A percentile compares a stretch with the other conserved stretches of the same genome.
Evolutionary conservation across 257 asterid genomes (phyloP).

Genomic region (Solanum arcanum): DNA sequence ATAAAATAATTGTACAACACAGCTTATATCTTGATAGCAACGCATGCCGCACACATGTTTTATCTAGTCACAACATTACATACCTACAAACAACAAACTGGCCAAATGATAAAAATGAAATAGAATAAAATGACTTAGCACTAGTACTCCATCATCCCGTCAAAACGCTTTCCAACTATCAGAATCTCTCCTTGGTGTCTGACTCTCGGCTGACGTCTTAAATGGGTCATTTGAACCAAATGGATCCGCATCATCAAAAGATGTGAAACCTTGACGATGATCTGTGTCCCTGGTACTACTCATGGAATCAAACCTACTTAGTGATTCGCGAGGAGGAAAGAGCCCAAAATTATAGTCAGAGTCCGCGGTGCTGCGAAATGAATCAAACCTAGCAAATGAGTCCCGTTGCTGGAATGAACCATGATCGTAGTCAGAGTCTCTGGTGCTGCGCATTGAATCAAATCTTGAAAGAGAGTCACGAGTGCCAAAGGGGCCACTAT

Average conservation of each 20-base stretch:
- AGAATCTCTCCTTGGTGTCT: constrained; percentile 59
- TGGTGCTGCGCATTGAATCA: constrained; percentile 51
- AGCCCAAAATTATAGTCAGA: constrained; percentile 53
- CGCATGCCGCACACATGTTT: not conserved
- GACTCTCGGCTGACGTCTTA: constrained; percentile 48
- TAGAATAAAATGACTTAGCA: not conserved
- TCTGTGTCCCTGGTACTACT: constrained; percentile 56
- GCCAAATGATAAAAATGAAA: not conserved
- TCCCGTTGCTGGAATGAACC: constrained; percentile 46
- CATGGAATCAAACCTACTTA: constrained; percentile 54
- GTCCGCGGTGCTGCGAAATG: constrained; percentile 58
- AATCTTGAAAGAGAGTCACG: constrained; percentile 64
- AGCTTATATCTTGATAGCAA: not conserved
- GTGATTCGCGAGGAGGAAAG: constrained; percentile 19
- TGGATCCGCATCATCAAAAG: constrained; percentile 77
- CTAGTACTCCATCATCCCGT: not conserved
- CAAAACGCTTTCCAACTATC: constrained; percentile 87
- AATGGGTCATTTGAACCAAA: constrained; percentile 63
- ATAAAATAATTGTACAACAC: not conserved
- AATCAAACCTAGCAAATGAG: constrained; percentile 50
- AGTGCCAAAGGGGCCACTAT: constrained; percentile 28
- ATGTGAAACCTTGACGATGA: constrained; percentile 48
- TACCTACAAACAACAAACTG: constrained; percentile 1
- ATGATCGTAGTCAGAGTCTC: constrained; percentile 64
- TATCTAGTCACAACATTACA: not conserved